Base-by-base conservation (phyloP, 1,139 yeast species). In the Lodderomyces elongisporus region DNA sequence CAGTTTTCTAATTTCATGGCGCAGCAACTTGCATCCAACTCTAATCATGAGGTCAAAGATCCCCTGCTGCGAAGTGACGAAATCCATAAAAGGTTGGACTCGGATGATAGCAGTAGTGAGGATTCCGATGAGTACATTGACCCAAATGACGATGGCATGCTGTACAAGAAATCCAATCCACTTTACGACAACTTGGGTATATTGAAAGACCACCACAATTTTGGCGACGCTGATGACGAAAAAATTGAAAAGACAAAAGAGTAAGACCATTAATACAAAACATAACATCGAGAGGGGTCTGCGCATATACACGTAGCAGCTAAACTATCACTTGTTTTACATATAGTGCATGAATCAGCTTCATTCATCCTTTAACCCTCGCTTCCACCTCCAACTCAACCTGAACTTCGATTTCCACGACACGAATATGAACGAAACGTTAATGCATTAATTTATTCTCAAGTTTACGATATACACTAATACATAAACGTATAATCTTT, bases 71-170 rank as follows among this genome's bases (percentile, higher is more conserved):
- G 10, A 13, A 24, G 14, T n/a, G 47, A 43, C 25, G 47, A 49
- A 23, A 39, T 41, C 13, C 44, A 36, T 7, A 40, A 36, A 5
- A 35, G 37, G 15, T 69, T 64, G 17, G 76, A 67, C 18, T 84
- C 77, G 36, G 85, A 79, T 39, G 81, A 82, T 47, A 91, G 82
- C 48, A 89, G 18, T 10, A 17, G 5, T n/a, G 18, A 15, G n/a
- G 70, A 64, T 20, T 77, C 68, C 17, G 85, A 79, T 36, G 87
- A 79, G 39, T 82, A 82, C 47, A 77, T 77, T 46, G 91, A 82
- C 52, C 91, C 91, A 2, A 79, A 82, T 49, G 91, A 83, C 52
- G 93, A 83, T 48, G 91, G 91, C 0, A 77, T 76, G 51, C 78
- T 84, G 4, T 83, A 83, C 52, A 76, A 76, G 33, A 79, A 77